Conservation (phyloP, 371 early-diverging fungal genomes). For the Apophysomyces trapeziformis region DNA sequence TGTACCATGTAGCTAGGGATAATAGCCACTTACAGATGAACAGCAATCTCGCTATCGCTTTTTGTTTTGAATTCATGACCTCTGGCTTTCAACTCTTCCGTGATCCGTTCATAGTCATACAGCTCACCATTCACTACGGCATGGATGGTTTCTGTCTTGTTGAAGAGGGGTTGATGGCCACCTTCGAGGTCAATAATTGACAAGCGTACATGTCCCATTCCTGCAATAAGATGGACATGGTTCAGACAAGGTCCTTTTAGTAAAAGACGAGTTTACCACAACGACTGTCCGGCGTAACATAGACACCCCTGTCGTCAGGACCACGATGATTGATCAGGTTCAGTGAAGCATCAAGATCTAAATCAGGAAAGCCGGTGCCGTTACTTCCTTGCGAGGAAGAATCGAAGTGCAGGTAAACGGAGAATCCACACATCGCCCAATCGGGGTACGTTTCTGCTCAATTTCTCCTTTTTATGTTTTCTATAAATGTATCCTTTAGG, state of each 20-base stretch:
- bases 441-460: background rate
- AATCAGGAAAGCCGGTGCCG: background rate
- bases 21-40: no score
- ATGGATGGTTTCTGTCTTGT: background rate
- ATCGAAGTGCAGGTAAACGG: slow-evolving; percentile 28
- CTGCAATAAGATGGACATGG: background rate
- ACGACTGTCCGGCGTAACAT: background rate
- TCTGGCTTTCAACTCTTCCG: no score
- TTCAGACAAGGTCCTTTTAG: background rate
- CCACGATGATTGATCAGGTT: background rate
- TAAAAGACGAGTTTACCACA: background rate
- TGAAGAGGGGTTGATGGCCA: slow-evolving; percentile 25
- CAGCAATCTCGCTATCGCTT: no score
- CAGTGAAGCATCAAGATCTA: background rate
- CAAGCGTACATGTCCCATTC: slow-evolving; percentile 25
- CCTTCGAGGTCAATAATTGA: slow-evolving; percentile 31
- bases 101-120: no score
- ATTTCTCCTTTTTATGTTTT: background rate
- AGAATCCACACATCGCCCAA: slow-evolving; percentile 26
- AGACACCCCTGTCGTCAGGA: background rate
- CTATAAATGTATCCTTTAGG: no score
- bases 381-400: background rate
- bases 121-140: no score
- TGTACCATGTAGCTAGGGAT: no score
- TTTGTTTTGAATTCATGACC: no score